These are phyloP conservation scores for Eragrostis tef DNA, from an alignment of 202 grass and related monocot species.

Conservation along the genomic window DNA sequence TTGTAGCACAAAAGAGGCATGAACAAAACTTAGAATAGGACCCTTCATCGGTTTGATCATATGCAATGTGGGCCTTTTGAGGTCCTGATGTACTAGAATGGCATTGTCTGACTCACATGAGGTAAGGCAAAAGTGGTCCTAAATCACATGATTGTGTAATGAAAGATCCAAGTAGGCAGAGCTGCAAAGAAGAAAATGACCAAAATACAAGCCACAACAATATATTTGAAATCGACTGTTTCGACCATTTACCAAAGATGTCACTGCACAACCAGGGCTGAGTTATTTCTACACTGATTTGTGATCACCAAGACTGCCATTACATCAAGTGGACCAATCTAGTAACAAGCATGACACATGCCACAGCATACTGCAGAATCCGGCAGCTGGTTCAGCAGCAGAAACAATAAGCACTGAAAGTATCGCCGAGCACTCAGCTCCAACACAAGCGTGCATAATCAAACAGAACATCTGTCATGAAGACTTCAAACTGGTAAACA, in stretches of 20 bases:
- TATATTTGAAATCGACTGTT: not conserved
- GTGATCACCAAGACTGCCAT: not conserved
- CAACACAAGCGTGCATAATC: not conserved
- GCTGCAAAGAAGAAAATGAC: conserved; percentile 44
- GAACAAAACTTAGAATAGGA: not conserved
- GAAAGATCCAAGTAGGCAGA: conserved; percentile 38
- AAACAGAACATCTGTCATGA: not conserved
- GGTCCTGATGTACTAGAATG: conserved; percentile 17
- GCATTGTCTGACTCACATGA: conserved; percentile 20
- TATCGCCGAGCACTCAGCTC: not conserved
- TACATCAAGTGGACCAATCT: conserved; percentile 26
- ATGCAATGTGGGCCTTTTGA: conserved; percentile 32
- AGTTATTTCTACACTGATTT: not conserved
- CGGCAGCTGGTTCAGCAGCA: not conserved
- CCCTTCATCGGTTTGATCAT: conserved; percentile 30
- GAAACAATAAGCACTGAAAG: not conserved
- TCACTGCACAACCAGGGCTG: conserved; percentile 2
- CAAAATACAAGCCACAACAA: conserved; percentile 10
- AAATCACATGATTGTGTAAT: conserved; percentile 45
- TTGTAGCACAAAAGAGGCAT: not conserved
- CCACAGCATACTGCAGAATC: not conserved
- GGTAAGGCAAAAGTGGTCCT: conserved; percentile 43
- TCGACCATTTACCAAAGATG: conserved; percentile 25
- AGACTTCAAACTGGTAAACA: not conserved
- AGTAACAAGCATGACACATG: not conserved